Evolutionary conservation across 2,329 filamentous ascomycete species (phyloP), one percentile per base, ranked within the genome.

Genomic region (Cryphonectria carpinicola): DNA sequence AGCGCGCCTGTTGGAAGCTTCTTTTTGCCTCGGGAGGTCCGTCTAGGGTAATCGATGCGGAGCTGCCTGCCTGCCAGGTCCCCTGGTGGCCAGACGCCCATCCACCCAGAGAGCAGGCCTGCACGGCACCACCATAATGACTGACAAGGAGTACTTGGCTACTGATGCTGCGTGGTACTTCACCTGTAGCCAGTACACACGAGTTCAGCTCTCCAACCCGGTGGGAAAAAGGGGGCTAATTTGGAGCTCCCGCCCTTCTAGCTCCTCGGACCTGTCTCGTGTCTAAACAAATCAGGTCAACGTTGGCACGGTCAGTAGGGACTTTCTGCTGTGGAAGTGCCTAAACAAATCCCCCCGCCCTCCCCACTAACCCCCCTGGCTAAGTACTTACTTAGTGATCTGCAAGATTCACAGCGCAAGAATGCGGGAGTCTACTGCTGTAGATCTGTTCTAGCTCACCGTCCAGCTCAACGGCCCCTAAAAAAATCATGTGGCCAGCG

Each of bases 381-480:
- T 22, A 32, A 4, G 32, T 54, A 39, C 60, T 66, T 35, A 62
- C 60, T 64, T 32, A 19, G 22, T 22, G 58, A 35, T 52, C 62
- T 69, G 67, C 63, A 28, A 70, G 32, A 46, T 46, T 58, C 54
- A 58, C 32, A 39, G 60, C 43, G 37, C 58, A n/a, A 22, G 41
- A 62, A 52, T 32, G 19, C 66, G 25, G 22, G 41, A 64, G 25
- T 52, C 60, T 52, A n/a, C 46, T 49, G 22, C 46, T 49, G 22
- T 49, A 70, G 39, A 61, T 56, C 54, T 58, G 28, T 32, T 58
- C 54, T 58, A 58, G 54, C 54, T 58, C 28, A 32, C 54, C 64
- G 17, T 64, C 46, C n/a, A 63, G 62, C 37, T 61, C 54, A 69
- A 69, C 70, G 67, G 70, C 67, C 54, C 35, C 64, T 66, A 66